Evolutionary conservation across 2,329 filamentous ascomycete species (phyloP), one percentile per base, ranked within the genome.

Genomic region (Colletotrichum aenigma): DNA sequence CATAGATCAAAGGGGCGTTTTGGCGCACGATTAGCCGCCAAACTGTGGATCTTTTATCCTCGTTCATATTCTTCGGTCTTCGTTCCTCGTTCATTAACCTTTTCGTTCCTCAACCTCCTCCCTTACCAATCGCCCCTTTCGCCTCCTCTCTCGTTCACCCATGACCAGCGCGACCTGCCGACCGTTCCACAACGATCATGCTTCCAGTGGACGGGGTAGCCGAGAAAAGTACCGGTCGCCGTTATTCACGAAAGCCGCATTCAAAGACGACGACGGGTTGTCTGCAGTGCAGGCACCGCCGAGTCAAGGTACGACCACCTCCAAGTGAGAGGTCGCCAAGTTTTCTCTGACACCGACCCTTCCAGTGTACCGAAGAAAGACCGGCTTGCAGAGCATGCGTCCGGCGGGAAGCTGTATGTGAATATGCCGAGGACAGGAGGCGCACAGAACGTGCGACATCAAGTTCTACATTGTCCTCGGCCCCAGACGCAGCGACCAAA

Each of bases 261-360:
- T 64, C 64, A 1, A 78, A 78, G 30, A 71, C 77, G 9, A 75
- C 36, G 16, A 73, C 66, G 3, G 76, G 77, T 4, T 78, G 77
- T 38, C 21, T 70, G 7, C 74, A 78, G 1, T 78, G 77, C 24
- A 56, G 75, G 24, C 66, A 65, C 21, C 76, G 77, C 18, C 75
- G 77, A 21, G 73, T 78, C n/a, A 78, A 78, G 72, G 77, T 78
- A 21, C 7, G 69, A 13, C 16, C 12, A n/a, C 16, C 55, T 18
- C 24, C n/a, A n/a, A n/a, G n/a, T n/a, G n/a, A n/a, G n/a, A n/a
- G n/a, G n/a, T n/a, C n/a, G n/a, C n/a, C n/a, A n/a, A n/a, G n/a
- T n/a, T n/a, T n/a, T n/a, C n/a, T n/a, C n/a, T 68, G 9, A 65
- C 60, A n/a, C 26, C 3, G 18, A 16, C 2, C 1, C n/a, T 61